Conservation (phyloP, 805 yeast species). For the Starmerella roubikii region DNA sequence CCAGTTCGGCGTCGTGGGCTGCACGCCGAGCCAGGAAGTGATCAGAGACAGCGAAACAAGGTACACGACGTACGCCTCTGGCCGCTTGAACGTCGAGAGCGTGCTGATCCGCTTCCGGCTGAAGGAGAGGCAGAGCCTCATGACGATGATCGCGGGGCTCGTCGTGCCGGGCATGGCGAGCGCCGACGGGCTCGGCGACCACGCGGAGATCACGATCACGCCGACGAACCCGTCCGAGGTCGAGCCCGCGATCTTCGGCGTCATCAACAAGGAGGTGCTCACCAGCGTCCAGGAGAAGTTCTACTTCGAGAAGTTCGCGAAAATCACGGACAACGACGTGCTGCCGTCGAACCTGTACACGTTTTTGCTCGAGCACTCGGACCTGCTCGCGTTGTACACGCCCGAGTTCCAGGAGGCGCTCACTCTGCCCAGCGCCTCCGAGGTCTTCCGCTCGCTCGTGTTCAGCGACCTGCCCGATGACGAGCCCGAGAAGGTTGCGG, state of each 20-base stretch:
- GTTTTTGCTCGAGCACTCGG: slow-evolving; percentile 79
- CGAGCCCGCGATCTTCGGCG: slow-evolving; percentile 65
- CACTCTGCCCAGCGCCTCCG: slow-evolving; percentile 33
- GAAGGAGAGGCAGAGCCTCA: slow-evolving; percentile 66
- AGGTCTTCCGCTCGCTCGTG: slow-evolving; percentile 51
- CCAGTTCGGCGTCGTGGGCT: slow-evolving; percentile 71
- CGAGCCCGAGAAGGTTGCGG: slow-evolving; percentile 44
- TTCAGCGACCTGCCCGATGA: slow-evolving; percentile 73
- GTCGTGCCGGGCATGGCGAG: slow-evolving; percentile 44
- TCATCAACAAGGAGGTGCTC: slow-evolving; percentile 79
- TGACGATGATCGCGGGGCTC: slow-evolving; percentile 52
- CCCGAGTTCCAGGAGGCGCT: slow-evolving; percentile 32
- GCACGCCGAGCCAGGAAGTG: slow-evolving; percentile 26
- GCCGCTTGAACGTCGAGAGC: slow-evolving; percentile 63
- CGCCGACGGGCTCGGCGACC: slow-evolving; percentile 34
- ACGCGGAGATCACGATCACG: slow-evolving; percentile 47
- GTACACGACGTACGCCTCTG: slow-evolving; percentile 68
- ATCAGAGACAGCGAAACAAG: slow-evolving; percentile 51
- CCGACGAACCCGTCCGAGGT: slow-evolving; percentile 34
- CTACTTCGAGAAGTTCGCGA: slow-evolving; percentile 75
- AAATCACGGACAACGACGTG: slow-evolving; percentile 54
- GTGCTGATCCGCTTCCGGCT: slow-evolving; percentile 49
- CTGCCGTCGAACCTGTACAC: slow-evolving; percentile 63
- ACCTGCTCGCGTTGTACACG: slow-evolving; percentile 54
- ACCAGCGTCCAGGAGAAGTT: slow-evolving; percentile 56